phyloP scores from a whole-genome alignment of 1,139 yeast species.

The Kodamaea fungicola region DNA sequence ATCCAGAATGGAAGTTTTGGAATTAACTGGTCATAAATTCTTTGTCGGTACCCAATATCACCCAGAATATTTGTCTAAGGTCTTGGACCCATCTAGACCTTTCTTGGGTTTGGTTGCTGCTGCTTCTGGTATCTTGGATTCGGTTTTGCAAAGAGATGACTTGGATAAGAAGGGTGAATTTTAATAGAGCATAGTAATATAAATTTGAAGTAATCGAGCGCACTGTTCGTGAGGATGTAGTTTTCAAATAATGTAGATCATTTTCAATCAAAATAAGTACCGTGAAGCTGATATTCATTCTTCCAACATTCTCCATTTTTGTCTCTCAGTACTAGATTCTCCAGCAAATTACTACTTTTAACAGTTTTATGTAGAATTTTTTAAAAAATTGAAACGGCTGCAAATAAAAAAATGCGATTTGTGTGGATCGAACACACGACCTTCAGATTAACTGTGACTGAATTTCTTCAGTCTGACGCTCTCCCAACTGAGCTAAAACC shows the following conservation, averaged over 20 bases:
- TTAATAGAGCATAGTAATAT: constrained; percentile 14
- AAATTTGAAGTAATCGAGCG: not conserved
- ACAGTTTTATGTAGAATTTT: not conserved
- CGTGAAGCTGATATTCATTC: too few species aligned
- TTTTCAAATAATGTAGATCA: too few species aligned
- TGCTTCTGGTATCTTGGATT: constrained; percentile 72
- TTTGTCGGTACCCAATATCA: constrained; percentile 96
- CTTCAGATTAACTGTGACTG: constrained; percentile 46
- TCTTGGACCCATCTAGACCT: constrained; percentile 94
- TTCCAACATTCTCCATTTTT: not conserved
- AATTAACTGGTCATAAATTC: constrained; percentile 77
- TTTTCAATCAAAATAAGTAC: too few species aligned
- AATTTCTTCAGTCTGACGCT: constrained; percentile 79
- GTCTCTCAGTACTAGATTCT: not conserved
- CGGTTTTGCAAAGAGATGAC: constrained; percentile 47
- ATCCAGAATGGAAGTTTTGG: constrained; percentile 91
- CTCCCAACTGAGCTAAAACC: constrained; percentile 81
- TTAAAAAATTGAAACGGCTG: not conserved
- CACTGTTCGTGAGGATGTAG: not conserved
- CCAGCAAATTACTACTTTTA: not conserved
- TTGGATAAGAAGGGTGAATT: constrained; percentile 46
- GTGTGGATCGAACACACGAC: constrained; percentile 58
- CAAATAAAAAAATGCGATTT: constrained; percentile 15
- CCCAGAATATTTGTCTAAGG: constrained; percentile 96
- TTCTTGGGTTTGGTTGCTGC: constrained; percentile 96